These are phyloP conservation scores for Kitagawia praeruptora DNA, from an alignment of 129 eudicot genomes.

Conservation along the genomic window DNA sequence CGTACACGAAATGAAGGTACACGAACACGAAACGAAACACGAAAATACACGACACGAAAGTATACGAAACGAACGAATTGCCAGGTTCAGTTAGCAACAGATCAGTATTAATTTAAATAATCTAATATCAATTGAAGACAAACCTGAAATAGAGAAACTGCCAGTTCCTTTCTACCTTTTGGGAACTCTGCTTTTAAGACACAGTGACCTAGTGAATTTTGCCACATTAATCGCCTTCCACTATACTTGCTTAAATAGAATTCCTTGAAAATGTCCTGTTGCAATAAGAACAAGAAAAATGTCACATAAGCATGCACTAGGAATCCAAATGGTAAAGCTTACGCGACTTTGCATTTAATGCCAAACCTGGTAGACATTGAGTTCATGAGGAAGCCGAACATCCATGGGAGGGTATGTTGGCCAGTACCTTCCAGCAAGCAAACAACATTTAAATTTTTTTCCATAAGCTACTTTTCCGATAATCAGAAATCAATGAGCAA, in stretches of 20 bases:
- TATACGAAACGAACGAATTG: no score
- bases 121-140: slow-evolving; percentile 13
- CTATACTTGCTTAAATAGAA: slow-evolving; percentile 83
- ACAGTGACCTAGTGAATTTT: slow-evolving; percentile 90
- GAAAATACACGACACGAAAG: no score
- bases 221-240: slow-evolving; percentile 95
- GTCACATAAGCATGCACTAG: slow-evolving; percentile 7
- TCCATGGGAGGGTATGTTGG: slow-evolving; percentile 96
- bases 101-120: background rate
- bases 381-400: slow-evolving; percentile 89
- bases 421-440: slow-evolving; percentile 61
- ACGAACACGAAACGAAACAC: no score
- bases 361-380: slow-evolving; percentile 83
- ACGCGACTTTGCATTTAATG: slow-evolving; percentile 1
- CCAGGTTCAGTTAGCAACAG: no score
- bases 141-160: slow-evolving; percentile 78
- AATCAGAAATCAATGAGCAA: background rate
- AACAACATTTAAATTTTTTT: background rate
- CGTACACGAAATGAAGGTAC: no score
- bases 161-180: slow-evolving; percentile 67
- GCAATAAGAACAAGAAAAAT: background rate
- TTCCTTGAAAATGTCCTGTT: slow-evolving; percentile 88
- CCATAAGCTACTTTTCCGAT: background rate
- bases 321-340: background rate
- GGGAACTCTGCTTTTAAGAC: slow-evolving; percentile 76